Conservation (phyloP, 2,329 filamentous ascomycete species). For the Onygenales sp. region DNA sequence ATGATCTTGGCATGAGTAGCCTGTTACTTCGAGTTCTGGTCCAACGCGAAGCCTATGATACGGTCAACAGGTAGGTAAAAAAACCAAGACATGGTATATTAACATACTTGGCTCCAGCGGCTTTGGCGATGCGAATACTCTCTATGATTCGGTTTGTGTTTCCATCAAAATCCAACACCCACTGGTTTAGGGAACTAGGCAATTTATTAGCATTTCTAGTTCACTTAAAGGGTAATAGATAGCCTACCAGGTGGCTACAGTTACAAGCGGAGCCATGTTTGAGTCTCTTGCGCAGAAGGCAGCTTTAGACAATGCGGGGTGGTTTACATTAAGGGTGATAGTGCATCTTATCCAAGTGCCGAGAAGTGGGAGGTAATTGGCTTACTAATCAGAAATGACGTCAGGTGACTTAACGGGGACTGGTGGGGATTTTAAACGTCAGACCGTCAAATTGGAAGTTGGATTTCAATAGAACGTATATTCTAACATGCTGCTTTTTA, state of each 20-base stretch:
- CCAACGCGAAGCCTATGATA: constrained; percentile 41
- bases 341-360: too few species aligned
- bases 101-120: constrained; percentile 38
- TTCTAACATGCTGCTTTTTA: too few species aligned
- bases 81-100: background rate
- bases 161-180: constrained; percentile 50
- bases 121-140: constrained; percentile 50
- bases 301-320: too few species aligned
- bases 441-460: too few species aligned
- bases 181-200: constrained; percentile 13
- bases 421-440: too few species aligned
- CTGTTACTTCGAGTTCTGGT: constrained; percentile 29
- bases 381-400: too few species aligned
- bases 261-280: constrained; percentile 4
- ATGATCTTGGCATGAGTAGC: constrained; percentile 12
- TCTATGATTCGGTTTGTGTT: constrained; percentile 55
- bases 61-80: background rate
- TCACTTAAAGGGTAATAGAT: background rate
- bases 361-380: too few species aligned
- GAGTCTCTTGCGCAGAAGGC: background rate
- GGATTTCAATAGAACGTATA: too few species aligned
- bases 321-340: too few species aligned
- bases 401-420: too few species aligned
- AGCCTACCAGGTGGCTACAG: constrained; percentile 5
- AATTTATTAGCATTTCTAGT: background rate